phyloP scores from a whole-genome alignment of 768 basidiomycete genomes.

The Clitopilus passeckerianus region DNA sequence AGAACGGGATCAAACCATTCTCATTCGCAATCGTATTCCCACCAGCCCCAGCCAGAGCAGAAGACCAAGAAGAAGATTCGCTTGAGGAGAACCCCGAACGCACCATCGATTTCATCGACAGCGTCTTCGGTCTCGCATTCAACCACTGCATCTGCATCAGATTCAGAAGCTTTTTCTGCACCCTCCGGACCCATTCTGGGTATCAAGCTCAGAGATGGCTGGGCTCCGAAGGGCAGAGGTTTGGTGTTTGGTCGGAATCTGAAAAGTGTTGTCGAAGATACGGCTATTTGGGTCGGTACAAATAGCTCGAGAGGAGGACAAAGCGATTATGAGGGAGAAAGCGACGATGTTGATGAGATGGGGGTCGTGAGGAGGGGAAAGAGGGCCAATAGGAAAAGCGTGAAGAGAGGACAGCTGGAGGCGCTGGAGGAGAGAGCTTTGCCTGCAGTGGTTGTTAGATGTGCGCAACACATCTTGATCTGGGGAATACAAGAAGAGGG shows the following conservation, averaged over 20 bases:
- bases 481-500: conserved; percentile 90
- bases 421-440: conserved; percentile 48
- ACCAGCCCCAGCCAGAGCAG: conserved; percentile 8
- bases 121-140: conserved; percentile 12
- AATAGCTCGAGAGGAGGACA: conserved; percentile 7
- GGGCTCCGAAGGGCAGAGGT: conserved; percentile 21
- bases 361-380: conserved; percentile 19
- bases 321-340: conserved; percentile 20
- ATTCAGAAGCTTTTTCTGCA: conserved; percentile 33
- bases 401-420: conserved; percentile 20
- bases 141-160: conserved; percentile 17
- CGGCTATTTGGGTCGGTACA: conserved; percentile 35
- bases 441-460: conserved; percentile 76
- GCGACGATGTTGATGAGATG: conserved; percentile 12
- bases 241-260: conserved; percentile 68
- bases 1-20: conserved; percentile 30
- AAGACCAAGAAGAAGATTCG: conserved; percentile 24
- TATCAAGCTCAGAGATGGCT: conserved; percentile 33
- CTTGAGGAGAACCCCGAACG: conserved; percentile 50
- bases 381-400: conserved; percentile 12
- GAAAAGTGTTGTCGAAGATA: conserved; percentile 48
- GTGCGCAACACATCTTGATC: conserved; percentile 72
- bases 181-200: conserved; percentile 50
- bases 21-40: conserved; percentile 13
- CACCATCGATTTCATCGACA: conserved; percentile 56